Conservation (phyloP, 1,284 basidiomycete genomes). For the Ustilago lituana region DNA sequence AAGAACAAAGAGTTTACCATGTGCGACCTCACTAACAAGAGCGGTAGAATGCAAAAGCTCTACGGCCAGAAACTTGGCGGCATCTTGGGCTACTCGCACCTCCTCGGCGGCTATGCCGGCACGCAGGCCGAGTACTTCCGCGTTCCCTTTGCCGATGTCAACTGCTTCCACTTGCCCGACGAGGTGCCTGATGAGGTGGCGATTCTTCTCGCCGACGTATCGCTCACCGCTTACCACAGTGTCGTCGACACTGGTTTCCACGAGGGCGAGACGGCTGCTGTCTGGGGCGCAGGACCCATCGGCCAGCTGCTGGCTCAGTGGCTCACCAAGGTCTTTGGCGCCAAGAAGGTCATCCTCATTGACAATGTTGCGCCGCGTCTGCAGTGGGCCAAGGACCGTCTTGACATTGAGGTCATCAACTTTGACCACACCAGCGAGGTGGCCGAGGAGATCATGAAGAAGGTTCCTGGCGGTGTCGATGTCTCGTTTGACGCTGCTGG, state of each 20-base stretch:
- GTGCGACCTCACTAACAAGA: slow-evolving; percentile 78
- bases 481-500: slow-evolving; percentile 52
- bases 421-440: slow-evolving; percentile 73
- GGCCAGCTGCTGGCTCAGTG: slow-evolving; percentile 75
- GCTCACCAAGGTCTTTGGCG: slow-evolving; percentile 75
- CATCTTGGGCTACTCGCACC: slow-evolving; percentile 72
- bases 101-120: slow-evolving; percentile 78
- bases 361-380: slow-evolving; percentile 76
- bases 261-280: slow-evolving; percentile 75
- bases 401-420: slow-evolving; percentile 75
- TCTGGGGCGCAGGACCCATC: slow-evolving; percentile 75
- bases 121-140: slow-evolving; percentile 73
- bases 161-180: slow-evolving; percentile 76
- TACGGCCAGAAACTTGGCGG: slow-evolving; percentile 71
- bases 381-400: slow-evolving; percentile 72
- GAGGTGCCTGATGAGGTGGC: slow-evolving; percentile 65
- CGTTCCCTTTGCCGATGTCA: slow-evolving; percentile 77
- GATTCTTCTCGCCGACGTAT: slow-evolving; percentile 77
- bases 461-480: slow-evolving; percentile 70
- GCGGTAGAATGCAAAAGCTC: slow-evolving; percentile 74
- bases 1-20: slow-evolving; percentile 77
- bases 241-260: slow-evolving; percentile 77
- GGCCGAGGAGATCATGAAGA: slow-evolving; percentile 73
- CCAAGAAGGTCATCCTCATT: slow-evolving; percentile 78
- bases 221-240: slow-evolving; percentile 78